Percentiles rank a stretch among this genome's conserved stretches.
Evolutionary conservation across 108 stramenopile genomes (phyloP).

Genomic region (Aurantiochytrium sp.): DNA sequence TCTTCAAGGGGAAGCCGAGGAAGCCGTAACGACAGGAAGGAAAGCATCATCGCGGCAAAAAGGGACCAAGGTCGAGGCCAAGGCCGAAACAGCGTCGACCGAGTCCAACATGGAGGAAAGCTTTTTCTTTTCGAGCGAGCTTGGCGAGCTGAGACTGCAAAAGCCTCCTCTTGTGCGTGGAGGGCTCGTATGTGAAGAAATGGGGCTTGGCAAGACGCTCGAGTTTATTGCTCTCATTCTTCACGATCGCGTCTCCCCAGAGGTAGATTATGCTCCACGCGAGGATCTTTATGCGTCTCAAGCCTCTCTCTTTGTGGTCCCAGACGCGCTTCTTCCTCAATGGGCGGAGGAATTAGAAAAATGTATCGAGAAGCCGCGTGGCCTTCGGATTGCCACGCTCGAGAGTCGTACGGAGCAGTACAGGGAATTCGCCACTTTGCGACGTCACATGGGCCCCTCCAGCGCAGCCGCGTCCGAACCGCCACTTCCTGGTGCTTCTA

Average conservation of each 20-base stretch:
- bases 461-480: neutral
- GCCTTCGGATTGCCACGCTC: neutral
- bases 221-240: slow-evolving; percentile 20
- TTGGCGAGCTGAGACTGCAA: slow-evolving; percentile 60
- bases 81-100: no score
- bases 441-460: neutral
- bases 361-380: neutral
- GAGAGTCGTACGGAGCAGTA: neutral
- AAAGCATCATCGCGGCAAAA: no score
- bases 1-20: no score
- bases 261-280: slow-evolving; percentile 10
- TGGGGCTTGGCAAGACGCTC: slow-evolving; percentile 60
- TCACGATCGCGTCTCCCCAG: neutral
- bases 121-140: slow-evolving; percentile 60
- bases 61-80: no score
- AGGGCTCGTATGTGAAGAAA: slow-evolving; percentile 50
- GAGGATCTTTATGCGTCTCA: slow-evolving; percentile 24
- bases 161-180: slow-evolving; percentile 46
- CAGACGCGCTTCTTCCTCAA: slow-evolving; percentile 56
- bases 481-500: neutral
- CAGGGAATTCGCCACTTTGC: neutral
- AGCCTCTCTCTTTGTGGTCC: slow-evolving; percentile 66
- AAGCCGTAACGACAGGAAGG: no score
- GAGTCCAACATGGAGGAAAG: slow-evolving; percentile 39
- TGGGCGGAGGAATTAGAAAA: slow-evolving; percentile 60